Percentiles rank a stretch among this genome's conserved stretches.
These are phyloP conservation scores for Fimicolochytrium jonesii DNA, from an alignment of 192 early-diverging fungal genomes.

Conservation along the genomic window DNA sequence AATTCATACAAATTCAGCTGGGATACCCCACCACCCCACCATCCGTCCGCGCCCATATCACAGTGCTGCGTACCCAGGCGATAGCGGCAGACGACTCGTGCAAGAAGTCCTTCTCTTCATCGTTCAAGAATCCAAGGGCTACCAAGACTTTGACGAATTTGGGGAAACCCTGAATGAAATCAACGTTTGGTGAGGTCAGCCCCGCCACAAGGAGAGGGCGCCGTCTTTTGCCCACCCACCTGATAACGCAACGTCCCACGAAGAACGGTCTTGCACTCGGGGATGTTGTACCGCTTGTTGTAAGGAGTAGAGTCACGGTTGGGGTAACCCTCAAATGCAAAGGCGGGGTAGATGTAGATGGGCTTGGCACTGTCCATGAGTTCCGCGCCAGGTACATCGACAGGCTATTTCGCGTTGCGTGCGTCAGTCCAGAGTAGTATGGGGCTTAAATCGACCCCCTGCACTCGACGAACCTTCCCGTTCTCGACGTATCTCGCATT, in stretches of 20 bases:
- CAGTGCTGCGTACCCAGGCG: conserved; percentile 50
- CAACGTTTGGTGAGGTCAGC: too few species aligned
- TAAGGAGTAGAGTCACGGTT: conserved; percentile 98
- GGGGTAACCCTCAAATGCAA: conserved; percentile 91
- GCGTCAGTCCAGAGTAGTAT: too few species aligned
- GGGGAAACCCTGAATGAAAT: conserved; percentile 76
- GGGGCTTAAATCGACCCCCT: too few species aligned
- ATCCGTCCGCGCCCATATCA: background rate
- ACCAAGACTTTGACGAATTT: conserved; percentile 94
- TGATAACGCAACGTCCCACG: conserved; percentile 93
- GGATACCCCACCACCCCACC: too few species aligned
- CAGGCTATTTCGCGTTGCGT: conserved; percentile 44
- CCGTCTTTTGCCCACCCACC: background rate
- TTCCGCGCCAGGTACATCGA: conserved; percentile 74
- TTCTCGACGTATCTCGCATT: conserved; percentile 85
- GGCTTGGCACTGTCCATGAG: conserved; percentile 92
- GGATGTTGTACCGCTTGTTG: conserved; percentile 87
- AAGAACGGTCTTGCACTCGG: conserved; percentile 87
- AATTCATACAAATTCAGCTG: too few species aligned
- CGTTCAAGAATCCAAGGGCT: conserved; percentile 87
- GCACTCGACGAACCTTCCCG: conserved; percentile 60
- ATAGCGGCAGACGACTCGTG: conserved; percentile 30
- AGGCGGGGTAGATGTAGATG: conserved; percentile 91
- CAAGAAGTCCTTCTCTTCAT: conserved; percentile 59
- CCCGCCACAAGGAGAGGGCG: too few species aligned